Evolutionary conservation across 331 rosid species (phyloP).

Genomic region (Stylosanthes scabra): DNA sequence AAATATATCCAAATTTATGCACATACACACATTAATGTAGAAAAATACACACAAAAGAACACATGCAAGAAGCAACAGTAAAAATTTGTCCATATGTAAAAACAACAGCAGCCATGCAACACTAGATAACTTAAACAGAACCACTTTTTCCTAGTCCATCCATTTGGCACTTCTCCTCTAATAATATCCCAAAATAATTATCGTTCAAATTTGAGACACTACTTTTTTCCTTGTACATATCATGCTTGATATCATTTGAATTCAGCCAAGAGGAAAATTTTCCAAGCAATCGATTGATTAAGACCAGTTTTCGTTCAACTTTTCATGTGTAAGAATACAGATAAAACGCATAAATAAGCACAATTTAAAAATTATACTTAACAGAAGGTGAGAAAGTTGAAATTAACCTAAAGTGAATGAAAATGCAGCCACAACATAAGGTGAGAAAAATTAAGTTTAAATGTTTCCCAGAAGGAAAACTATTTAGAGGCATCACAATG

Average conservation of each 20-base stretch:
- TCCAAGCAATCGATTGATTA: not conserved
- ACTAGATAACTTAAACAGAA: not conserved
- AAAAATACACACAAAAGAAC: not conserved
- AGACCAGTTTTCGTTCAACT: constrained; percentile 7
- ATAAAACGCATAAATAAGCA: not conserved
- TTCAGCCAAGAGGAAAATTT: no score
- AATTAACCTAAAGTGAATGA: not conserved
- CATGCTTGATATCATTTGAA: not conserved
- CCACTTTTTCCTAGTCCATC: not conserved
- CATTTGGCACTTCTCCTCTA: not conserved
- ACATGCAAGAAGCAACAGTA: not conserved
- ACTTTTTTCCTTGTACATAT: not conserved
- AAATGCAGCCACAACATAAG: constrained; percentile 6
- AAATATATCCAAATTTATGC: not conserved
- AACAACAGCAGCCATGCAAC: not conserved
- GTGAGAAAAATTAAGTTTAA: not conserved
- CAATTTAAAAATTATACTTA: not conserved
- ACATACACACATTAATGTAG: not conserved
- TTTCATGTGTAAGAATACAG: not conserved
- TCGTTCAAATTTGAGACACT: not conserved
- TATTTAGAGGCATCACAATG: constrained; percentile 8
- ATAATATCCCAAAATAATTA: not conserved
- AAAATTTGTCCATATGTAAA: not conserved
- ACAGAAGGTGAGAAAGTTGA: not conserved
- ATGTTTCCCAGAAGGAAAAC: constrained; percentile 8